These are phyloP conservation scores for Hippophae rhamnoides DNA, from an alignment of 306 rosid species.

Conservation along the genomic window DNA sequence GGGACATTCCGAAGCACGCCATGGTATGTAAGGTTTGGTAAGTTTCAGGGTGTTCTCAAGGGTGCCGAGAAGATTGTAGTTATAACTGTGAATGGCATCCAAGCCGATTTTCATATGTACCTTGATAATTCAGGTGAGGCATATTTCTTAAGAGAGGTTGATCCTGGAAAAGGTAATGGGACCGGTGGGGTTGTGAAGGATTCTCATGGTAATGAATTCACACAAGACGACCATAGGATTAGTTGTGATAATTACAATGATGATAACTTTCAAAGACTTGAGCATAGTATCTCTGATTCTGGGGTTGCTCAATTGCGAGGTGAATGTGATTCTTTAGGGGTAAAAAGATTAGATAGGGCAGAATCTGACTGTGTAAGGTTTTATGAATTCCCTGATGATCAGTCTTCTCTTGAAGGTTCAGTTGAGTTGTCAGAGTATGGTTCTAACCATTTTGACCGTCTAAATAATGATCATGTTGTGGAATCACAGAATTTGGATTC, in stretches of 20 bases:
- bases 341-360: conserved; percentile 30
- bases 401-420: conserved; percentile 52
- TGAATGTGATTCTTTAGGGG: conserved; percentile 20
- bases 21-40: conserved; percentile 95
- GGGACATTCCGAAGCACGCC: conserved; percentile 86
- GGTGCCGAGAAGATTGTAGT: conserved; percentile 73
- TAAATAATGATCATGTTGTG: conserved; percentile 42
- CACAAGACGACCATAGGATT: conserved; percentile 12
- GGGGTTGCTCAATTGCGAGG: conserved; percentile 37
- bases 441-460: conserved; percentile 40
- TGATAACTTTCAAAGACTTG: conserved; percentile 34
- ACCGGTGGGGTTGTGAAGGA: conserved; percentile 26
- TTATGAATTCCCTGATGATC: conserved; percentile 65
- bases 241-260: conserved; percentile 19
- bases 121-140: conserved; percentile 96
- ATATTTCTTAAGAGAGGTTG: conserved; percentile 68
- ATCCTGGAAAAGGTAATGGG: conserved; percentile 33
- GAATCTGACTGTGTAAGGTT: conserved; percentile 57
- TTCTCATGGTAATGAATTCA: conserved; percentile 20
- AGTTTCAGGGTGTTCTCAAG: conserved; percentile 93
- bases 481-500: conserved; percentile 56
- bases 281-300: conserved; percentile 59
- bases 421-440: conserved; percentile 54
- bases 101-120: conserved; percentile 81
- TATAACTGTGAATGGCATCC: conserved; percentile 66